These are phyloP conservation scores for Ustilago cynodontis DNA, from an alignment of 1,284 basidiomycete genomes.

Conservation along the genomic window DNA sequence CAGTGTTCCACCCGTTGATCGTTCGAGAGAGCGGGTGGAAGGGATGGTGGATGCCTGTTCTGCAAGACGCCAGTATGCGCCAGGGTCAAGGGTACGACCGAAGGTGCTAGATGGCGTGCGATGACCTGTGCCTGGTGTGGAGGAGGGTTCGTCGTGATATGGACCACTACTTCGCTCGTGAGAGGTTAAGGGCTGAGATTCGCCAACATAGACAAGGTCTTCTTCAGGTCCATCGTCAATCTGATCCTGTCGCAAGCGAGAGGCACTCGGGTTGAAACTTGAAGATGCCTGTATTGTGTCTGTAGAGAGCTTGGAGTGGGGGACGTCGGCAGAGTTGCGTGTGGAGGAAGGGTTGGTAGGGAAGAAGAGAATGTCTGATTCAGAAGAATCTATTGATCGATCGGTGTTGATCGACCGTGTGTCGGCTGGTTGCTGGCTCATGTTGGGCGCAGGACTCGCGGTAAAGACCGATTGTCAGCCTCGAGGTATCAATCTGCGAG, in stretches of 20 bases:
- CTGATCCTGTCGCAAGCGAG: constrained; percentile 14
- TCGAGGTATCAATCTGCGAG: too few species aligned
- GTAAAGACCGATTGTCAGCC: too few species aligned
- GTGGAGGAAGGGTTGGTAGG: constrained; percentile 36
- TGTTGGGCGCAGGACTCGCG: background rate
- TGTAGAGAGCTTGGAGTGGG: constrained; percentile 23
- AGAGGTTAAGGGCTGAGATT: constrained; percentile 33
- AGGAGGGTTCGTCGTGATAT: constrained; percentile 21
- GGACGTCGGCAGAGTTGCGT: constrained; percentile 32
- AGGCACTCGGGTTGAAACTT: background rate
- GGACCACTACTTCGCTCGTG: constrained; percentile 16
- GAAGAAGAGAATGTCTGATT: constrained; percentile 47
- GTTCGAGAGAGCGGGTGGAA: constrained; percentile 39
- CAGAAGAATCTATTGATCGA: constrained; percentile 29
- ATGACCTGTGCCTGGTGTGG: constrained; percentile 10
- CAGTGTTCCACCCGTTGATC: constrained; percentile 22
- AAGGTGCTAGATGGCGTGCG: constrained; percentile 34
- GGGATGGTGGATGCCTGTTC: constrained; percentile 42
- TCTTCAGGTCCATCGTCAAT: constrained; percentile 10
- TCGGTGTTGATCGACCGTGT: constrained; percentile 29
- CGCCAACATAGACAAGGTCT: constrained; percentile 18
- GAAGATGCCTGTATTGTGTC: constrained; percentile 40
- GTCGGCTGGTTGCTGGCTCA: constrained; percentile 26
- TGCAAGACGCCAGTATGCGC: constrained; percentile 42
- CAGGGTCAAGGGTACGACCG: constrained; percentile 36